Base-by-base conservation (phyloP, 192 early-diverging fungal species). In the Entomortierella beljakovae region DNA sequence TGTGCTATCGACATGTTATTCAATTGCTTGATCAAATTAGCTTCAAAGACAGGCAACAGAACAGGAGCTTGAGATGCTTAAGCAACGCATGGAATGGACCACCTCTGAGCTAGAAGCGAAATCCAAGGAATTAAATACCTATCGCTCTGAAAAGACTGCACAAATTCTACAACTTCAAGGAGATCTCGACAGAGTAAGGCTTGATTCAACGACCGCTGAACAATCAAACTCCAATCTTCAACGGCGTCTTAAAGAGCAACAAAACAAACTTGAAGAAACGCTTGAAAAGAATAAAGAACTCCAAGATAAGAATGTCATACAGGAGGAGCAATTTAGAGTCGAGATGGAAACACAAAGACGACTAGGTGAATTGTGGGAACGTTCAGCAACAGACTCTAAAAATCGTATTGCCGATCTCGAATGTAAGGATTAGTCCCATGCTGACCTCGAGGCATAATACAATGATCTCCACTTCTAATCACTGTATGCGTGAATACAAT, bases 271-370 rank as follows among this genome's bases (percentile, higher is more conserved):
- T 60, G 84, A 88, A 16, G 73, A 82, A 32, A 43, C 72, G 16
- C 43, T 80, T 33, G 37, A 64, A 13, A 71, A 81, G 56, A 77
- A 81, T 68, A 70, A 64, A 48, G 82, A 86, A 32, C 53, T 82
- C 0, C 62, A 84, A 25, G 83, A 80, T 9, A 64, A 83, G 31
- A 60, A 57, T 9, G 60, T 82, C 9, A 86, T 91, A 46, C 84
- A 87, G 56, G 81, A 83, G 3, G 86, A 90, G 64, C 85, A 88
- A 60, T 93, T 92, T 80, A 80, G 84, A 28, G 83, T 73, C 61
- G 92, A 93, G 56, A 91, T 92, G 87, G 84, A 82, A 15, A 83
- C 87, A 5, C 92, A 92, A 69, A 87, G 85, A 56, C 83, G 85
- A 54, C 82, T 92, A 32, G 84, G 85, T 25, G 86, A 82, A 13